phyloP scores from a whole-genome alignment of 176 grass and related monocot genomes.

The Oryza rufipogon region DNA sequence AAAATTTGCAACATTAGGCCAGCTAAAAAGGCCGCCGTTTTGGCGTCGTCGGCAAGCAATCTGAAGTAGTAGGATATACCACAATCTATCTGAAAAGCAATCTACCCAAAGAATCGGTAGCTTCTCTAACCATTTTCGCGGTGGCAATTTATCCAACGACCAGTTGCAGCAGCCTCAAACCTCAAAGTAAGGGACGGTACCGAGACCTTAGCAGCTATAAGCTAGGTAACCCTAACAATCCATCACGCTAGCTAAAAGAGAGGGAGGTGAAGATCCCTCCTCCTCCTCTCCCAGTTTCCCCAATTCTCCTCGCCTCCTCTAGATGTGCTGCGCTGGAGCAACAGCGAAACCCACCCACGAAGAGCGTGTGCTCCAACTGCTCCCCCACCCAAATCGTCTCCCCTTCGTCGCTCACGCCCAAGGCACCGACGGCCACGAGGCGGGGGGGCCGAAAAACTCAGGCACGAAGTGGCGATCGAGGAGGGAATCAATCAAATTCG shows the following conservation, averaged over 20 bases:
- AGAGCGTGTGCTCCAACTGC: not conserved
- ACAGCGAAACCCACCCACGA: not conserved
- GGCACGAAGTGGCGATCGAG: not conserved
- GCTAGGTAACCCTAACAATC: not conserved
- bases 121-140: not conserved
- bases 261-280: not conserved
- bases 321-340: too few relatives aligned
- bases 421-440: not conserved
- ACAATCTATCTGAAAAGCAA: not conserved
- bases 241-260: not conserved
- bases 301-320: not conserved
- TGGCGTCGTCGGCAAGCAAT: too few relatives aligned
- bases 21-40: too few relatives aligned
- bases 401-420: not conserved
- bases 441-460: not conserved
- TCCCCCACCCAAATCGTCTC: not conserved
- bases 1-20: not conserved
- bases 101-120: not conserved
- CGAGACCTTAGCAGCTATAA: not conserved
- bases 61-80: not conserved
- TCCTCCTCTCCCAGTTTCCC: not conserved
- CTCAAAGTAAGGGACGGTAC: not conserved
- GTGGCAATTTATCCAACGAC: not conserved
- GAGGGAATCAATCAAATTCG: not conserved
- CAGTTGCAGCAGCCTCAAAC: not conserved